Percentiles rank a stretch among this genome's conserved stretches.
Conservation (phyloP, 148 eudicot species). For the Silene conica region DNA sequence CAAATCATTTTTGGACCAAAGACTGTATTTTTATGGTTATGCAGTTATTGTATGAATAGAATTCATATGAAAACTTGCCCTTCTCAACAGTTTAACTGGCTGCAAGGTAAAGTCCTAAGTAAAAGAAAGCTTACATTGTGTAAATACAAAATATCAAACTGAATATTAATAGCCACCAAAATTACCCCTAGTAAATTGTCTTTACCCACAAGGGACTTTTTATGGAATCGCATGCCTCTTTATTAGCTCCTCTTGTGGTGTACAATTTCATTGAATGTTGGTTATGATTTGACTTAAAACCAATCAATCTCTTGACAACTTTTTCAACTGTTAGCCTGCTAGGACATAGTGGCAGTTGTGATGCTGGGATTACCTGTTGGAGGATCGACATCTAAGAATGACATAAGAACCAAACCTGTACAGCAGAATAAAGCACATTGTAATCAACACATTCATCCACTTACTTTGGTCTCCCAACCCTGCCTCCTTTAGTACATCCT, state of each 20-base stretch:
- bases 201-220: too few species aligned
- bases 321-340: constrained; percentile 2
- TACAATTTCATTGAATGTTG: too few species aligned
- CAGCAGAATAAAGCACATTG: constrained; percentile 64
- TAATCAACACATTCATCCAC: constrained; percentile 80
- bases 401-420: constrained; percentile 88
- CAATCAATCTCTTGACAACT: background rate
- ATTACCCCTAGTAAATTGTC: background rate
- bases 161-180: background rate
- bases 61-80: background rate
- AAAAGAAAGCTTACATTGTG: background rate
- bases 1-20: background rate
- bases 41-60: background rate
- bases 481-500: constrained; percentile 73
- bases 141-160: background rate
- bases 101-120: background rate
- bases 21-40: background rate
- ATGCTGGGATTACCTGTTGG: constrained; percentile 39
- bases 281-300: background rate
- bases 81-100: background rate
- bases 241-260: too few species aligned
- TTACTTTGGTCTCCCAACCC: constrained; percentile 65
- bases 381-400: constrained; percentile 78
- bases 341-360: constrained; percentile 26
- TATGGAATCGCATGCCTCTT: too few species aligned